These are phyloP conservation scores for Acacia concinna DNA, from an alignment of 331 rosid genomes.

Conservation along the genomic window DNA sequence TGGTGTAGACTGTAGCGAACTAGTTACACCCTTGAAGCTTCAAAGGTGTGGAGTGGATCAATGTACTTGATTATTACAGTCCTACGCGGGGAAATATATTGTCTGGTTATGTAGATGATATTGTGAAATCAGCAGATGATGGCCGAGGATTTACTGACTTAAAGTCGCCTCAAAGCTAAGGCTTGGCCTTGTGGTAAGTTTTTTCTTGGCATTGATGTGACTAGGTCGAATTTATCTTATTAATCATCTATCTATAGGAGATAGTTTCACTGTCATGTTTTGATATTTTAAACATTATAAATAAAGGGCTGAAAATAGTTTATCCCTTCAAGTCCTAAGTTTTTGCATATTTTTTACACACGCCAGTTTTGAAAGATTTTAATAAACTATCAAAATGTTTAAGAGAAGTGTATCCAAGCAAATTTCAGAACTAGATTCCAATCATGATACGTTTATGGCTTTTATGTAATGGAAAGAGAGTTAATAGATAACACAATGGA, in stretches of 20 bases:
- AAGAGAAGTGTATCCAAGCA: neutral
- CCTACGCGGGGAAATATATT: neutral
- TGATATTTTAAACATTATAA: neutral
- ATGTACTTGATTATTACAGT: neutral
- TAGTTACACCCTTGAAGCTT: neutral
- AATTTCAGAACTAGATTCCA: neutral
- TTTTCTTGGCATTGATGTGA: neutral
- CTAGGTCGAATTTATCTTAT: neutral
- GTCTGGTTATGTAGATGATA: neutral
- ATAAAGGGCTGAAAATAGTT: neutral
- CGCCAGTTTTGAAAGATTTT: neutral
- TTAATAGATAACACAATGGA: constrained; percentile 16
- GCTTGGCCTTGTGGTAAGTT: neutral
- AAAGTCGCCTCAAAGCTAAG: neutral
- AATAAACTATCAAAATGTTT: neutral
- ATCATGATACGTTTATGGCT: neutral
- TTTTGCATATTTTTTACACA: neutral
- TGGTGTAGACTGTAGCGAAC: neutral
- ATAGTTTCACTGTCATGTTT: neutral
- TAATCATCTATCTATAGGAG: neutral
- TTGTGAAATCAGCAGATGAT: neutral
- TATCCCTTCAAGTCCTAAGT: neutral
- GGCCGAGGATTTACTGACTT: neutral
- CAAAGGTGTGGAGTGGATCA: neutral
- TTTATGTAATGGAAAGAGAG: neutral